A percentile compares a stretch with the other conserved stretches of the same genome.
phyloP scores from a whole-genome alignment of 345 rosid species.

The Citrus australasica region DNA sequence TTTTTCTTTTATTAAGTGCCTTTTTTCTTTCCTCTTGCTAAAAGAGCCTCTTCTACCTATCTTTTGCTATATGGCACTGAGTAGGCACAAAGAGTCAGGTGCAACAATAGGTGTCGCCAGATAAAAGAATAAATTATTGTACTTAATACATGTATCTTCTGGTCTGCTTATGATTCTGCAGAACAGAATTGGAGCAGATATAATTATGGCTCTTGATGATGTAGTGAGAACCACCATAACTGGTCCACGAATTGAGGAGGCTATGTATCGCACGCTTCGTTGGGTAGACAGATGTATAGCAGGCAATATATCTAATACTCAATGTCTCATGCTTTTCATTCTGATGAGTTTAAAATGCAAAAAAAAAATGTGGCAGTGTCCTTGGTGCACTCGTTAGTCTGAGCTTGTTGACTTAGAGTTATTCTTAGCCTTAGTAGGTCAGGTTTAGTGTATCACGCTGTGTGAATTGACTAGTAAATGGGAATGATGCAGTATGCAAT shows the following conservation, averaged over 20 bases:
- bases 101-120: background rate
- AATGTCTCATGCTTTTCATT: background rate
- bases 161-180: conserved; percentile 28
- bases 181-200: conserved; percentile 87
- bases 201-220: conserved; percentile 90
- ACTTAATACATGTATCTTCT: background rate
- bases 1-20: no score
- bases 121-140: background rate
- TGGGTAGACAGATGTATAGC: conserved; percentile 83
- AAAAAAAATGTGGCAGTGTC: background rate
- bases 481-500: background rate
- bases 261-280: conserved; percentile 83
- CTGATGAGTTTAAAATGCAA: background rate
- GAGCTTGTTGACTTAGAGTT: background rate
- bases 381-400: background rate
- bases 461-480: background rate
- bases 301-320: conserved; percentile 28
- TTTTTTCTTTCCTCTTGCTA: background rate
- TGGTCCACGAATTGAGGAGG: conserved; percentile 80
- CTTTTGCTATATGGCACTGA: background rate
- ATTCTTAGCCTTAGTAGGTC: conserved; percentile 1
- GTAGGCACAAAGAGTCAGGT: background rate
- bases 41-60: background rate
- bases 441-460: background rate
- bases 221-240: conserved; percentile 77